Evolutionary conservation across 257 asterid species (phyloP).

Genomic region (Lantana camara): DNA sequence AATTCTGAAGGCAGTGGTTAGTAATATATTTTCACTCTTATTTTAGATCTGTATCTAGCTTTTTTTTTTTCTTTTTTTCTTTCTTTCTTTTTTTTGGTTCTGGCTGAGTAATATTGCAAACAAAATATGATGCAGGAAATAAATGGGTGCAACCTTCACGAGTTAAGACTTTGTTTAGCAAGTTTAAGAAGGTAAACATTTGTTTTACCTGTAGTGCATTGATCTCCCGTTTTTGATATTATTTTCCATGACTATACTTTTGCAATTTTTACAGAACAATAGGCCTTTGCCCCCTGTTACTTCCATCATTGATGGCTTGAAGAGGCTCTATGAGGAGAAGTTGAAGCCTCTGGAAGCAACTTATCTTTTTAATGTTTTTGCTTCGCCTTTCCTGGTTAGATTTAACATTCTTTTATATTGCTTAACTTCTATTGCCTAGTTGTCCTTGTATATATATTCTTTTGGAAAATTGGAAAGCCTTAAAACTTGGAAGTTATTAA

Average conservation of each 20-base stretch:
- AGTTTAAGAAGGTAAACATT: conserved; percentile 50
- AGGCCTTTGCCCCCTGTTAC: conserved; percentile 62
- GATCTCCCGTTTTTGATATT: conserved; percentile 3
- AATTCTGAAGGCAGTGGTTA: conserved; percentile 53
- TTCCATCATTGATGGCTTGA: conserved; percentile 85
- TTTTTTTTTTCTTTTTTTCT: no score
- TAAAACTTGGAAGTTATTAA: conserved; percentile 15
- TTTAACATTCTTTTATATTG: conserved; percentile 1
- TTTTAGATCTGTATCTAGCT: conserved; percentile 12
- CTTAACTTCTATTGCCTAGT: conserved; percentile 4
- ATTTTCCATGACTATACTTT: conserved; percentile 7
- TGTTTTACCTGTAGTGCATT: conserved; percentile 1
- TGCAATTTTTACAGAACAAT: conserved; percentile 42
- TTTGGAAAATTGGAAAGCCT: background rate
- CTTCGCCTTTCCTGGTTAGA: conserved; percentile 80
- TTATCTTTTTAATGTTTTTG: conserved; percentile 86
- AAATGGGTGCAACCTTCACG: conserved; percentile 38
- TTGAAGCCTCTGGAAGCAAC: conserved; percentile 88
- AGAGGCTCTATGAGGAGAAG: conserved; percentile 75
- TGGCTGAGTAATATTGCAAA: conserved; percentile 5
- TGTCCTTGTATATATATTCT: background rate
- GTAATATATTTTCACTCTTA: conserved; percentile 20
- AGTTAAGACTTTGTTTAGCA: conserved; percentile 42
- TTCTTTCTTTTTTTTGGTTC: no score
- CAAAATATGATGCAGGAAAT: conserved; percentile 55